Base-by-base conservation (phyloP, 257 asterid species). In the Ballota nigra region DNA sequence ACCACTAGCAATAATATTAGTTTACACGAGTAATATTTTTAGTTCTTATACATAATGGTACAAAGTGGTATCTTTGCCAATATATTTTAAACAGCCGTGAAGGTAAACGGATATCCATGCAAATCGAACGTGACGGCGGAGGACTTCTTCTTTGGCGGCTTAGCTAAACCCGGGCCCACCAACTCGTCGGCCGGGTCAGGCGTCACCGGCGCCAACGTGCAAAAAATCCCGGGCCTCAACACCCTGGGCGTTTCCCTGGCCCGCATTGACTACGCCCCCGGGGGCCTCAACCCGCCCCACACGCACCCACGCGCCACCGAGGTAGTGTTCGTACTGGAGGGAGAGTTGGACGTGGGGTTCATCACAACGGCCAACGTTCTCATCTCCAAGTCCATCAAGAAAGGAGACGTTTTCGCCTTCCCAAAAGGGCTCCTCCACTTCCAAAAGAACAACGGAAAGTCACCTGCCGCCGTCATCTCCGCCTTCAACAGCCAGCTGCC, bases 401-500 rank as follows among this genome's bases (percentile, higher is more conserved):
- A 73, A 33, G 93, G 93, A 0, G 91, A 89, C n/a, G 66, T 85
- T 1, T 89, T 86, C 73, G 91, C 69, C 9, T 86, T 89, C 69
- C 93, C 96, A 0, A 85, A 69, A 68, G 90, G 87, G 0, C 85
- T 88, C 22, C 81, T 86, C 45, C 95, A 89, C 75, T 94, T 85
- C 86, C 98, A 94, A 75, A 85, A 81, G 85, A 94, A 94, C 83
- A 86, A 77, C 40, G 92, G 91, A 1, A 22, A 68, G 6, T 31
- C 55, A 2, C 68, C 88, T 0, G 92, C 92, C 0, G 76, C 95
- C 9, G 92, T 81, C 9, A 68, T 86, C 19, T 51, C 88, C 38
- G 96, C 86, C 13, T 90, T 90, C 85, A 90, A 90, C 67, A 86
- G 96, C 70, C 96, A 90, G 80, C 75, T 90, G 4, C 88, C 91